Evolutionary conservation across 2,329 filamentous ascomycete genomes (phyloP), one percentile per base, ranked within the genome.

Genomic region (Aspergillus uvarum): DNA sequence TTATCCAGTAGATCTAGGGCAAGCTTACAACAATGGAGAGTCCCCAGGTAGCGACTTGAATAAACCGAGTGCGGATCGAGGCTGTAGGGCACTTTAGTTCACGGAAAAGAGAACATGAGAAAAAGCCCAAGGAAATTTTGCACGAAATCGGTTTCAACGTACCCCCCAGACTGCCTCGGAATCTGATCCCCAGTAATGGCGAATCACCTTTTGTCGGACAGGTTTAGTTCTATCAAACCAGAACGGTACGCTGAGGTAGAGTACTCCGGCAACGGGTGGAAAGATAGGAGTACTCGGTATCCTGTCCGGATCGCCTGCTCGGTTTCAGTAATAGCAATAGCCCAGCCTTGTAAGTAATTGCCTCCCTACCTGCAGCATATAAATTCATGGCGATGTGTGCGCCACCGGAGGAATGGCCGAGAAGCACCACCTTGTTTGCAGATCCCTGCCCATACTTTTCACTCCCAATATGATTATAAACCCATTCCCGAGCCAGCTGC

Each of bases 161-260:
- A 59, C 57, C 19, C 51, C 57, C 57, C 57, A 59, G 11, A 54
- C 51, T 29, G 49, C 57, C 31, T 59, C 57, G 3, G 8, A 26
- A 51, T 59, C 57, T 7, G 57, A 59, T 5, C 51, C 57, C 21
- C 21, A 59, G 51, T 59, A 59, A 6, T 44, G 26, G 2, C 38
- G 29, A 5, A 59, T 49, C 16, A 32, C 32, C 42, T 22, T 59
- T 26, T 50, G 51, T 26, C 57, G 51, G 10, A 59, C 29, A 3
- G 57, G 57, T 22, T 51, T 49, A 16, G 21, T 59, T 16, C 44
- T 7, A 35, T 59, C 57, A 31, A 42, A 59, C 57, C 51, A 59
- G 21, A 59, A 59, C 2, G 57, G 57, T 4, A 54, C 51, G 26
- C 57, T 59, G n/a, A 59, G 32, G 24, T 59, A 59, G 3, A 59